Base-by-base conservation (phyloP, 1,284 basidiomycete genomes). In the Filobasidium uniguttulatum region DNA sequence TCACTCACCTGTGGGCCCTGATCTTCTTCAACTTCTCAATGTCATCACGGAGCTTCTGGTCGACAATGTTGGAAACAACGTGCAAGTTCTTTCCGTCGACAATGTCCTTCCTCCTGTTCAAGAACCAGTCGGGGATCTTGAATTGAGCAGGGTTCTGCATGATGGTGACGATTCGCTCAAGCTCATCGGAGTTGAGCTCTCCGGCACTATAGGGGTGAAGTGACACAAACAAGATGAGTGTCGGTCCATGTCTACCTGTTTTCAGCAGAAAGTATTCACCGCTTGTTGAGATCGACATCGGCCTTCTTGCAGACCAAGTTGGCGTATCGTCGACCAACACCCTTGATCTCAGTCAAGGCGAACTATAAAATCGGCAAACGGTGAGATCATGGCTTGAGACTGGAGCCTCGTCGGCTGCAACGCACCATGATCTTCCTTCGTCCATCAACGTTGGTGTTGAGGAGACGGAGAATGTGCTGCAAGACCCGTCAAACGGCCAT, bases 261-360 rank as follows among this genome's bases (percentile, higher is more conserved):
- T 20, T 25, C 5, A 17, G 5, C 46, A 20, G 8, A 25, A 19
- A 31, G 38, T n/a, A 75, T 84, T 57, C 64, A 94, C 91, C 94
- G 87, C 77, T 99, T 99, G 79, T 80, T 85, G 60, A 99, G 80
- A 71, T 98, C 91, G 53, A 99, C 86, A 76, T 98, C 94, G 61
- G 94, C 94, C 80, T 99, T 99, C 77, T 98, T 98, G 83, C 91
- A 97, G 63, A 98, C 93, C 66, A 98, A 77, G 77, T 98, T 98
- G 70, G 94, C 82, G 75, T 96, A 98, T 56, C 94, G 85, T 59
- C 94, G 84, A 68, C 94, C 94, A 59, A 99, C 93, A 84, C 94
- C 94, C 79, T 96, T 96, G 79, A 98, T 98, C 77, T 98, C 89
- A 48, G 89, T 94, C 76, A 94, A 71, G 64, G 89, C 73, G 72